Evolutionary conservation across 768 basidiomycete species (phyloP).

Genomic region (Boletus edulis): DNA sequence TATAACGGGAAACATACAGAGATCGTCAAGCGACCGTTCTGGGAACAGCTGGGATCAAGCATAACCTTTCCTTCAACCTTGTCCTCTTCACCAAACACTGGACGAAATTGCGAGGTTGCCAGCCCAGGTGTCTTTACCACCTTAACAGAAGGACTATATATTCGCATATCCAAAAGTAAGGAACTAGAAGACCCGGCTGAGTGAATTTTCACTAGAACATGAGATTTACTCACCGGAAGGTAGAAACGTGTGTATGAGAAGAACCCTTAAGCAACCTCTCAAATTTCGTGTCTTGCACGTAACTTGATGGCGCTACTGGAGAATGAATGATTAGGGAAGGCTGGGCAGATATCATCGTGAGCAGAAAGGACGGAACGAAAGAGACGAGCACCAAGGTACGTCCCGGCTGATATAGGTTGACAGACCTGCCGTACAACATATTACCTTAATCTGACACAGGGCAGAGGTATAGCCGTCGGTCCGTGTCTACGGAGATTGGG

Average conservation of each 20-base stretch:
- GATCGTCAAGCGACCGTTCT: slow-evolving; percentile 55
- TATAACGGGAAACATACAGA: slow-evolving; percentile 37
- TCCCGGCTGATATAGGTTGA: slow-evolving; percentile 19
- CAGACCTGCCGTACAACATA: slow-evolving; percentile 23
- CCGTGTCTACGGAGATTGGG: neutral
- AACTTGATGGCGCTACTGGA: slow-evolving; percentile 28
- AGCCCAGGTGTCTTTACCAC: slow-evolving; percentile 33
- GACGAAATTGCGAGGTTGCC: slow-evolving; percentile 26
- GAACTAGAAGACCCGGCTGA: slow-evolving; percentile 36
- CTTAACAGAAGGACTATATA: slow-evolving; percentile 62
- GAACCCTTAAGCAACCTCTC: slow-evolving; percentile 14
- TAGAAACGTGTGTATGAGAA: slow-evolving; percentile 45
- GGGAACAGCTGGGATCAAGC: slow-evolving; percentile 50
- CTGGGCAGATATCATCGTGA: slow-evolving; percentile 19
- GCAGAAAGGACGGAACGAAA: neutral
- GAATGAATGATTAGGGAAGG: slow-evolving; percentile 18
- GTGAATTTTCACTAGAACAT: neutral
- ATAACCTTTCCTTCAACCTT: slow-evolving; percentile 58
- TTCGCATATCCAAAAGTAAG: slow-evolving; percentile 54
- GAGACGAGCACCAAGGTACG: neutral
- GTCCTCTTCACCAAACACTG: slow-evolving; percentile 63
- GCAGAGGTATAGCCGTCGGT: slow-evolving; percentile 5
- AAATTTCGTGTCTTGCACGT: slow-evolving; percentile 29
- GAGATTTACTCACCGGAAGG: slow-evolving; percentile 42
- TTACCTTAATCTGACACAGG: slow-evolving; percentile 19